Percentiles rank a stretch among this genome's conserved stretches.
Evolutionary conservation across 2,329 filamentous ascomycete species (phyloP).

Genomic region (Graphiopsis chlorocephala): DNA sequence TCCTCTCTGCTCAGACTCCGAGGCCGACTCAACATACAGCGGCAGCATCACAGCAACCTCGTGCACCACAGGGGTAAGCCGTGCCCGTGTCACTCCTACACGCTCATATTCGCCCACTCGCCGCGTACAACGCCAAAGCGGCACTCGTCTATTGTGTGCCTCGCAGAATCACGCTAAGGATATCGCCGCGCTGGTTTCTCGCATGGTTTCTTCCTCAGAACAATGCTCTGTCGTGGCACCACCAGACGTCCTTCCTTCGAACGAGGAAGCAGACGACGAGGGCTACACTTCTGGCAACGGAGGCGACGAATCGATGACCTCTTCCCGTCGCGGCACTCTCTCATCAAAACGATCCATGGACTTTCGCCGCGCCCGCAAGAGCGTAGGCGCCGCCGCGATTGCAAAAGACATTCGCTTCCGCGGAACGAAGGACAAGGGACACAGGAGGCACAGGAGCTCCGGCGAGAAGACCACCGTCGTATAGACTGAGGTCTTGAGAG

Average conservation of each 20-base stretch:
- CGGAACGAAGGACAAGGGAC: background rate
- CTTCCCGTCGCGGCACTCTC: constrained; percentile 4
- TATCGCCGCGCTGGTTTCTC: constrained; percentile 41
- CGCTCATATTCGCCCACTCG: constrained; percentile 35
- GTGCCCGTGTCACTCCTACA: constrained; percentile 18
- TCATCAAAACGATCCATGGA: constrained; percentile 2
- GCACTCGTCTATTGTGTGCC: constrained; percentile 41
- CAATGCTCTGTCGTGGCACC: constrained; percentile 37
- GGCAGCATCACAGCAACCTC: constrained; percentile 9
- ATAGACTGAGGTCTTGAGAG: background rate
- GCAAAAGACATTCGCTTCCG: constrained; percentile 10
- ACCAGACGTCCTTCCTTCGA: constrained; percentile 9
- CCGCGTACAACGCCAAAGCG: constrained; percentile 41
- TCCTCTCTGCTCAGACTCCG: constrained; percentile 16
- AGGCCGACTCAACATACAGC: constrained; percentile 13
- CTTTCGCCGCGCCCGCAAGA: background rate
- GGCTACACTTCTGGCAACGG: constrained; percentile 4
- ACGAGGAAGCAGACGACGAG: constrained; percentile 12
- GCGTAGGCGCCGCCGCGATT: constrained; percentile 2
- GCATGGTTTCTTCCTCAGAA: constrained; percentile 41
- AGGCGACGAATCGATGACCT: background rate
- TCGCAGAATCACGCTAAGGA: constrained; percentile 38
- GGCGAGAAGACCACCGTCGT: constrained; percentile 2
- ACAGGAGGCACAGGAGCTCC: constrained; percentile 12
- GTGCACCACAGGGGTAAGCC: constrained; percentile 12